Base-by-base conservation (phyloP, 1,139 yeast genomes). In the Wickerhamomyces sp. region DNA sequence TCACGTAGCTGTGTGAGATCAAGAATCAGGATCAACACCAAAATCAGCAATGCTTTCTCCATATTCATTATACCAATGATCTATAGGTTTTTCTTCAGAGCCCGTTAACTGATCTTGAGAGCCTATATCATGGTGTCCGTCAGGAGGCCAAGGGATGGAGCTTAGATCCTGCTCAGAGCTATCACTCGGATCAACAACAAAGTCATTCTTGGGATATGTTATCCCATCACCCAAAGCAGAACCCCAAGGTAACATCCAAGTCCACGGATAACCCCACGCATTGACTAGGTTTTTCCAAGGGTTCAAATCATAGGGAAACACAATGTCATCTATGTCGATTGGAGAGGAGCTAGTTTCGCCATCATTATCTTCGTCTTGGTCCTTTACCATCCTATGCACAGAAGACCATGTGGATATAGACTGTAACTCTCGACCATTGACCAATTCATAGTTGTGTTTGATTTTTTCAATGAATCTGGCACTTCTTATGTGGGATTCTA, bases 91-190 rank as follows among this genome's bases (percentile, higher is more conserved):
- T 0, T 60, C 43, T 39, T 69, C 53, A 4, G 49, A 39, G 29
- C 52, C 58, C 14, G 48, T 50, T 33, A 41, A 18, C 13, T 30
- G 50, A 7, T 52, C 54, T 14, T 29, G 23, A 18, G 23, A 18
- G 23, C 23, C 23, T 18, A 65, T 74, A 49, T 69, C 74, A 55
- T 79, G 74, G 0, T 81, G 80, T 4, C 89, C 90, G 67, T 88
- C 96, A 2, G 95, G 94, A 0, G 96, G 96, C 95, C 96, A 89
- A 1, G 90, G 94, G 48, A 83, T 66, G 5, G 77, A 73, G 45
- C 83, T 61, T 53, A 82, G 78, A 59, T 84, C 93, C 43, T 75
- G 78, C 31, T 76, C 78, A 40, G 66, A 65, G 5, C 71, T 63
- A 49, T 68, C 62, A 47, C 31, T 29, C 11, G 31, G 31, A 3